These are phyloP conservation scores for Alliaria petiolata DNA, from an alignment of 345 rosid genomes.

Conservation along the genomic window DNA sequence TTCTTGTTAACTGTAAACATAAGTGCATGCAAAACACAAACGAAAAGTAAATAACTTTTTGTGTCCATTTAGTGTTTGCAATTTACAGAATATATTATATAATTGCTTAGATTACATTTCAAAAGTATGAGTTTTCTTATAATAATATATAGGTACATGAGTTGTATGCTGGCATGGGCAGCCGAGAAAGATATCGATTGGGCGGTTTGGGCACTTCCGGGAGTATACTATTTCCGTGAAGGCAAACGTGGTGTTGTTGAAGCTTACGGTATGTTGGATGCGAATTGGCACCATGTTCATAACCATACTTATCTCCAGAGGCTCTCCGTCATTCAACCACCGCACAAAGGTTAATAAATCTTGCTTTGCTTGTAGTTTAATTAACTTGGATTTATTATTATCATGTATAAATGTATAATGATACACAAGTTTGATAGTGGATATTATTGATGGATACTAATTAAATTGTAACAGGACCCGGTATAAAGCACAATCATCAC, in stretches of 20 bases:
- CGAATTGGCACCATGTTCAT: constrained; percentile 54
- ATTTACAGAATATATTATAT: no score
- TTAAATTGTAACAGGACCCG: constrained; percentile 62
- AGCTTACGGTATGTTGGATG: constrained; percentile 56
- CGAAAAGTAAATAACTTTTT: not conserved
- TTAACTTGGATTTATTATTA: not conserved
- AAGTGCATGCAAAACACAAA: no score
- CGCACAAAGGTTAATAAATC: constrained; percentile 47
- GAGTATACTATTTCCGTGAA: constrained; percentile 76
- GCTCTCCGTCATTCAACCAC: constrained; percentile 57
- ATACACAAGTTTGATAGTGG: not conserved
- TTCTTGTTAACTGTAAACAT: no score
- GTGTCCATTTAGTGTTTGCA: no score
- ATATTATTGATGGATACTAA: not conserved
- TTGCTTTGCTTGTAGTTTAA: not conserved
- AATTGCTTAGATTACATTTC: not conserved
- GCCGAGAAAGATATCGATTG: constrained; percentile 84
- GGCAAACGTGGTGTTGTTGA: constrained; percentile 62
- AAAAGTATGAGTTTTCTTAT: not conserved
- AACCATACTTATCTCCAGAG: constrained; percentile 51
- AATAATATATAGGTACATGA: constrained; percentile 61
- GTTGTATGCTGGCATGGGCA: constrained; percentile 64
- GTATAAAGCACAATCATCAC: constrained; percentile 48
- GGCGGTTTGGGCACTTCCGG: constrained; percentile 79
- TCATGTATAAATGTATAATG: not conserved